Percentiles rank a stretch among this genome's conserved stretches.
These are phyloP conservation scores for Bothriochloa decipiens DNA, from an alignment of 176 grass and related monocot species.

Conservation along the genomic window DNA sequence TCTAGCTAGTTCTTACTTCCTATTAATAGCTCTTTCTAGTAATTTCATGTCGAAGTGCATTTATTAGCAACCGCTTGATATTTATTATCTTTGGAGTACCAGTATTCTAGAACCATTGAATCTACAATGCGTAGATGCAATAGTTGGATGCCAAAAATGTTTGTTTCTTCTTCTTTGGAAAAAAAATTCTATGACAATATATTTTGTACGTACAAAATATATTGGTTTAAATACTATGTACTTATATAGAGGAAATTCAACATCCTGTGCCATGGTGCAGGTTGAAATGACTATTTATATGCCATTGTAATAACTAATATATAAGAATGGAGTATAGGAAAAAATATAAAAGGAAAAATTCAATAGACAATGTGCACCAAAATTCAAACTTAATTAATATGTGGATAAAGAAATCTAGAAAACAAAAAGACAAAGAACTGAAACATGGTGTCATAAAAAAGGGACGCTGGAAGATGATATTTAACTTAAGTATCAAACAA, in stretches of 20 bases:
- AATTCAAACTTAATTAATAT: neutral
- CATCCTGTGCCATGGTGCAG: neutral
- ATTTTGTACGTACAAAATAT: too few relatives aligned
- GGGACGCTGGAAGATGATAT: neutral
- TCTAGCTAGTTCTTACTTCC: too few relatives aligned
- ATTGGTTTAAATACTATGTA: too few relatives aligned
- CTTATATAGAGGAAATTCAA: too few relatives aligned
- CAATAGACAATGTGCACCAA: neutral
- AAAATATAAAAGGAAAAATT: neutral
- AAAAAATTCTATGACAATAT: too few relatives aligned
- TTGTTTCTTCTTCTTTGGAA: too few relatives aligned
- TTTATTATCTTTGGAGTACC: neutral
- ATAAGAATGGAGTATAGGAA: neutral
- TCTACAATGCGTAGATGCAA: too few relatives aligned
- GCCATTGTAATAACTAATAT: neutral
- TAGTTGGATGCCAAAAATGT: too few relatives aligned
- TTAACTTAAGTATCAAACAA: neutral
- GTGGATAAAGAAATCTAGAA: neutral
- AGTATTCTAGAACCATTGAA: neutral
- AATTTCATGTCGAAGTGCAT: slow-evolving; percentile 8
- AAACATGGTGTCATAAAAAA: neutral
- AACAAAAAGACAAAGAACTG: neutral
- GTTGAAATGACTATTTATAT: neutral
- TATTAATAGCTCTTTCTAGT: neutral
- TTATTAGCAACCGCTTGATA: neutral